Evolutionary conservation across 345 rosid genomes (phyloP), one percentile per base, ranked within the genome.

Genomic region (Adansonia digitata): DNA sequence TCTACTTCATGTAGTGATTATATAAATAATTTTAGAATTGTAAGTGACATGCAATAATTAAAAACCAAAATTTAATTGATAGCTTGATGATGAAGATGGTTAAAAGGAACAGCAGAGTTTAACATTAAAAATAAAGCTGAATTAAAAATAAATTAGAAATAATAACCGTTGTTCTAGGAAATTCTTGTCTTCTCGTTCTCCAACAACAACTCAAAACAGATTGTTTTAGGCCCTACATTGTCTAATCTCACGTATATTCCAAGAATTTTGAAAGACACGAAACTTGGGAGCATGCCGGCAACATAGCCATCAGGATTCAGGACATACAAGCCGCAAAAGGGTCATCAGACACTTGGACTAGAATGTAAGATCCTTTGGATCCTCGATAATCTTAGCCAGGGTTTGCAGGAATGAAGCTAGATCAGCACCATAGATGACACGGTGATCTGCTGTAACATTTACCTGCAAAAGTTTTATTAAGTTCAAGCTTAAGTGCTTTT

Each of bases 331-430:
- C n/a, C n/a, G n/a, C n/a, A n/a, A n/a, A n/a, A n/a, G n/a, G n/a
- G n/a, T n/a, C n/a, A n/a, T n/a, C n/a, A n/a, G n/a, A n/a, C n/a
- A n/a, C n/a, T n/a, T n/a, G n/a, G n/a, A n/a, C n/a, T n/a, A n/a
- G n/a, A n/a, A n/a, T n/a, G n/a, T n/a, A n/a, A n/a, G n/a, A n/a
- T n/a, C n/a, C n/a, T n/a, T n/a, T n/a, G n/a, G n/a, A 77, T 94
- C 93, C 82, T 91, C 92, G 6, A 94, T 88, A 26, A 90, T 89
- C 83, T 88, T 83, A 12, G 98, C 91, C 77, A 94, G 52, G 67
- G 98, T 90, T 86, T 90, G 97, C 88, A 94, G 84, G 92, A 94
- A 94, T 20, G 88, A 78, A 81, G 98, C 94, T 42, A 94, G 90
- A 74, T n/a, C n/a, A n/a, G n/a, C n/a, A n/a, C n/a, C n/a, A n/a